Evolutionary conservation across 73 alveolate genomes (phyloP).

Genomic region (Stentor coeruleus): DNA sequence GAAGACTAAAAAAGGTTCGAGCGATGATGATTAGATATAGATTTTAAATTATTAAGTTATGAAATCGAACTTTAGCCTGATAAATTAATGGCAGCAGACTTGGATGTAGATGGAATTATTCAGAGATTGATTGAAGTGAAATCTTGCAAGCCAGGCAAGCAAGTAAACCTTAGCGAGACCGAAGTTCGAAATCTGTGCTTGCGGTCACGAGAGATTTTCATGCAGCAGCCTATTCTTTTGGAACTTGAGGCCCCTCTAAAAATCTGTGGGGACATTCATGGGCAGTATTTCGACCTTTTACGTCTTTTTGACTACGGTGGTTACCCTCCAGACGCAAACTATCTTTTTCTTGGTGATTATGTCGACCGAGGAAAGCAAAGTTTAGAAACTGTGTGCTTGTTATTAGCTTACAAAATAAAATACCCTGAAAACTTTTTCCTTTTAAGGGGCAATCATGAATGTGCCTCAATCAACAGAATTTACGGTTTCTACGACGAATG

Average conservation of each 20-base stretch:
- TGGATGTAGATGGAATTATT: constrained; percentile 83
- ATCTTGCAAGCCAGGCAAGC: constrained; percentile 88
- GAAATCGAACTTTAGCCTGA: no score
- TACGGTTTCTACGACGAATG: constrained; percentile 95
- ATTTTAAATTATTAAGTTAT: no score
- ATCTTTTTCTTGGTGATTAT: constrained; percentile 94
- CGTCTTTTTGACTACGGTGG: constrained; percentile 94
- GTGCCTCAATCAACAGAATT: constrained; percentile 93
- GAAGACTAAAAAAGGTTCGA: neutral
- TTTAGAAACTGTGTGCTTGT: constrained; percentile 87
- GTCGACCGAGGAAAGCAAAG: constrained; percentile 93
- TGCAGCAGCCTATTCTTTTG: constrained; percentile 70
- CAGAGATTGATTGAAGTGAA: constrained; percentile 81
- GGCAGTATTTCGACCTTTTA: constrained; percentile 87
- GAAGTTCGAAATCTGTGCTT: constrained; percentile 83
- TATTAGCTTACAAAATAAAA: constrained; percentile 91
- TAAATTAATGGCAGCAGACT: constrained; percentile 32
- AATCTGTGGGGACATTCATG: constrained; percentile 78
- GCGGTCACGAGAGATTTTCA: constrained; percentile 74
- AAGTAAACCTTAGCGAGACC: constrained; percentile 76
- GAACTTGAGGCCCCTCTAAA: constrained; percentile 83
- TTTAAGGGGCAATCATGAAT: constrained; percentile 96
- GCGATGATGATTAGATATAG: neutral
- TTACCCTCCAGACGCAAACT: constrained; percentile 95
- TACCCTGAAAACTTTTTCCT: constrained; percentile 94